These are phyloP conservation scores for Solanum virginianum DNA, from an alignment of 257 asterid genomes.

Conservation along the genomic window DNA sequence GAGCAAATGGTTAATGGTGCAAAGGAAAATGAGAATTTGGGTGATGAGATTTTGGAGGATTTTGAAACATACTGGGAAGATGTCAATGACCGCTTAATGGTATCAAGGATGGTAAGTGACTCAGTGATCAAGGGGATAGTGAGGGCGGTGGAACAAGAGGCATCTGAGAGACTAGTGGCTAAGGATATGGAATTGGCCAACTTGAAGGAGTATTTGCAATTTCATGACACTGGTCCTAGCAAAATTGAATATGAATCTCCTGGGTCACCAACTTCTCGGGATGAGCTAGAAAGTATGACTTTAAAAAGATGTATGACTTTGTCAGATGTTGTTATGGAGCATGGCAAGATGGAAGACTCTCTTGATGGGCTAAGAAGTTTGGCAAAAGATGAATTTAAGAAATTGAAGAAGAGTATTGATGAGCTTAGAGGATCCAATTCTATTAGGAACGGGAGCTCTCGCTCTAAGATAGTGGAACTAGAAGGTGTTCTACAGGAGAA, in stretches of 20 bases:
- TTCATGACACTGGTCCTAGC: constrained; percentile 4
- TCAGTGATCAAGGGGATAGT: constrained; percentile 88
- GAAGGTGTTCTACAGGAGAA: constrained; percentile 45
- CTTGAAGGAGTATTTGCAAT: constrained; percentile 29
- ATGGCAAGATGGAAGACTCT: constrained; percentile 34
- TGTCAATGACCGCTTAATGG: constrained; percentile 44
- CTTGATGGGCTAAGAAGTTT: constrained; percentile 23
- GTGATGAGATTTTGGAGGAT: constrained; percentile 57
- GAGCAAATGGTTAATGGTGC: constrained; percentile 6
- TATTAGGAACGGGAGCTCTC: constrained; percentile 29
- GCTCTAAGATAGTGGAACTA: constrained; percentile 38
- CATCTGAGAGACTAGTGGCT: constrained; percentile 48
- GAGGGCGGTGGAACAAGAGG: constrained; percentile 75
- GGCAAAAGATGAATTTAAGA: constrained; percentile 35
- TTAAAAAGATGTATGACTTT: neutral
- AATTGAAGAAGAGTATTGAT: constrained; percentile 37
- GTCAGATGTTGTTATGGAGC: constrained; percentile 11
- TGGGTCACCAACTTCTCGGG: neutral
- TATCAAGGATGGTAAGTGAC: constrained; percentile 82
- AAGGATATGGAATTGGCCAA: constrained; percentile 52
- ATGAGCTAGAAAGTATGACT: neutral
- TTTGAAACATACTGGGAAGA: constrained; percentile 68
- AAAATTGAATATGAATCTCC: constrained; percentile 8
- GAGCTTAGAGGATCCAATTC: constrained; percentile 23
- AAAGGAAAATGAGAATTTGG: constrained; percentile 35